Base-by-base conservation (phyloP, 768 basidiomycete species). In the Trichaptum fuscoviolaceum region DNA sequence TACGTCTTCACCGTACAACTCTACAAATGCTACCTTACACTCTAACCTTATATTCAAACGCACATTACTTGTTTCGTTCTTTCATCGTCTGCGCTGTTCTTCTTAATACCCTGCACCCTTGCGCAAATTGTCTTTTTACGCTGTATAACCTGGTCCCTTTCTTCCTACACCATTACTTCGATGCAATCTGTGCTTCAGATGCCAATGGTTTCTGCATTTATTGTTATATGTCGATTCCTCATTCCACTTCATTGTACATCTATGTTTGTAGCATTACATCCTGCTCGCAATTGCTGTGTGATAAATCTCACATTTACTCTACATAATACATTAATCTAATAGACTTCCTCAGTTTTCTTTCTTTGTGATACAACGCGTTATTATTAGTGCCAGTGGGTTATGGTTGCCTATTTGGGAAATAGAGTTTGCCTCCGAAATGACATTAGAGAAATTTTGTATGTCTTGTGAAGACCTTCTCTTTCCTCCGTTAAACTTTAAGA, bases 401-500 rank as follows among this genome's bases (percentile, higher is more conserved):
- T 52, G 42, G 42, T 20, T 52, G 20, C 42, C 42, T 52, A 5
- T 20, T 52, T 52, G 3, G 42, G 42, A 52, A 52, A 52, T 52
- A 52, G 42, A 52, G 42, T 52, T 52, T 52, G 20, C 42, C 42
- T 52, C 42, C 42, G 42, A 52, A 52, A 52, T 52, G 42, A 2
- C 20, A 36, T 17, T 17, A 17, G 42, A 52, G 12, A 52, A 52
- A 52, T 52, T 52, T 52, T 52, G 42, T 6, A 3, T 52, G 35
- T 7, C 35, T 36, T 36, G 12, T 12, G 15, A 52, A 3, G 12
- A 12, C 42, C 63, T 64, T 64, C 18, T 57, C 1, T 17, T 64
- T 36, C 26, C 26, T 20, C 42, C 42, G 3, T 12, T 52, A 12
- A 66, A 68, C 72, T 75, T 66, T 67, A 69, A 69, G 74, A 67